Conservation (phyloP, 495 filamentous ascomycete species). For the Halenospora varia region DNA sequence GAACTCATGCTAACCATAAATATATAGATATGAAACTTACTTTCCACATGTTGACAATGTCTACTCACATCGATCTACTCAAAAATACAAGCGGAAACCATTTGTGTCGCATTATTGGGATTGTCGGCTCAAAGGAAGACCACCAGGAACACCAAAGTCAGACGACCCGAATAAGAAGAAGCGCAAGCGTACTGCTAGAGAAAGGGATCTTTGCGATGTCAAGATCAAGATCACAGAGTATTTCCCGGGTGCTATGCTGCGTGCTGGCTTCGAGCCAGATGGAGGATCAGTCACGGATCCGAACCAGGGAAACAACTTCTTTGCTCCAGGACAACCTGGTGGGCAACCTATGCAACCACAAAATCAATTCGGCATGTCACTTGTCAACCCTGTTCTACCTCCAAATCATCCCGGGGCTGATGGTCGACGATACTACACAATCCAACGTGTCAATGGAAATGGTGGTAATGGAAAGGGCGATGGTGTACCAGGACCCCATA, state of each 20-base stretch:
- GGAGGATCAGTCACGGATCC: slow-evolving; percentile 25
- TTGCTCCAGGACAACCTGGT: slow-evolving; percentile 29
- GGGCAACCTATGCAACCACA: slow-evolving; percentile 16
- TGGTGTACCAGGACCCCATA: slow-evolving; percentile 62
- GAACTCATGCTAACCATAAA: slow-evolving; percentile 17
- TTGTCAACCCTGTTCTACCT: slow-evolving; percentile 26
- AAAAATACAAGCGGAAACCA: slow-evolving; percentile 78
- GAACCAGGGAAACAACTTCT: slow-evolving; percentile 27
- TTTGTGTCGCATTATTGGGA: slow-evolving; percentile 89
- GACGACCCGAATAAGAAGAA: slow-evolving; percentile 87
- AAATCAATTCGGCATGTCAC: slow-evolving; percentile 40
- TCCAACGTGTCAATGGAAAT: slow-evolving; percentile 75
- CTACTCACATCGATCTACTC: slow-evolving; percentile 86
- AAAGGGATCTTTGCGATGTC: slow-evolving; percentile 80
- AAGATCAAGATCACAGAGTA: slow-evolving; percentile 93
- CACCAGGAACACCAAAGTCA: slow-evolving; percentile 79
- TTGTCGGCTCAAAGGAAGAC: slow-evolving; percentile 81
- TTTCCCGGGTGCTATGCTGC: slow-evolving; percentile 51
- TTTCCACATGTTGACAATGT: slow-evolving; percentile 91
- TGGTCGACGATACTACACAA: slow-evolving; percentile 62
- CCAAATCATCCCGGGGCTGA: slow-evolving; percentile 38
- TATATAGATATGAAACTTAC: slow-evolving; percentile 72
- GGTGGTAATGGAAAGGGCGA: slow-evolving; percentile 69
- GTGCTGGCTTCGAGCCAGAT: slow-evolving; percentile 26
- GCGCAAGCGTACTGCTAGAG: slow-evolving; percentile 71